Conservation (phyloP, 2,329 filamentous ascomycete species). For the Neocucurbitaria cava region DNA sequence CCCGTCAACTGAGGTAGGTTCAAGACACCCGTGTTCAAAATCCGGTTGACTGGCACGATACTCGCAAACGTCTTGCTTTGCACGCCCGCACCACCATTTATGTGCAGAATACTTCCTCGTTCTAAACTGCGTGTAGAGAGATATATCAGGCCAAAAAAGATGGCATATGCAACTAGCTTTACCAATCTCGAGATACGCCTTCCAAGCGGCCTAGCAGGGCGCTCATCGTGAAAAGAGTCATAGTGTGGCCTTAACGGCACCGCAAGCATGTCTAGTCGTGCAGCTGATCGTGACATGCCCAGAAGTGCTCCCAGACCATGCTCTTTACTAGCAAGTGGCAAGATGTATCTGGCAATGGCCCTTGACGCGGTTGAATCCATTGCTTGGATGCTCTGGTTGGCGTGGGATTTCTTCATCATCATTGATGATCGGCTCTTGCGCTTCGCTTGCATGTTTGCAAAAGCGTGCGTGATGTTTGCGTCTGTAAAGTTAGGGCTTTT, state of each 20-base stretch:
- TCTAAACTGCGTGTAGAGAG: neutral
- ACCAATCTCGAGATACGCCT: no score
- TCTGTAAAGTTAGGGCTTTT: neutral
- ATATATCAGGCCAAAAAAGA: neutral
- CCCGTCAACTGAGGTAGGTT: neutral
- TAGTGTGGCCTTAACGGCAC: constrained; percentile 2
- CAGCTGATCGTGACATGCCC: neutral
- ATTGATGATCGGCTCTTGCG: neutral
- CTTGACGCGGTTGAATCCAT: neutral
- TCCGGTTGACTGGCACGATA: neutral
- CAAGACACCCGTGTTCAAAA: neutral
- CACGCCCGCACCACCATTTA: neutral
- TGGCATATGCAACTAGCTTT: neutral
- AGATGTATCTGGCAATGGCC: constrained; percentile 3
- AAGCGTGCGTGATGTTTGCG: neutral
- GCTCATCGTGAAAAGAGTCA: constrained; percentile 7
- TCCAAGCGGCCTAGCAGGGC: constrained; percentile 2
- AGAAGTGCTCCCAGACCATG: neutral
- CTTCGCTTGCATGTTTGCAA: neutral
- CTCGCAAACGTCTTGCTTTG: neutral
- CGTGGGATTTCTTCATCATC: neutral
- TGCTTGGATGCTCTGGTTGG: neutral
- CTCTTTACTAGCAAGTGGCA: neutral
- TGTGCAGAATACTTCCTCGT: neutral
- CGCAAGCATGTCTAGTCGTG: constrained; percentile 4